Percentiles rank a stretch among this genome's conserved stretches.
Conservation (phyloP, 2,329 filamentous ascomycete species). For the Clarireedia monteithiana region DNA sequence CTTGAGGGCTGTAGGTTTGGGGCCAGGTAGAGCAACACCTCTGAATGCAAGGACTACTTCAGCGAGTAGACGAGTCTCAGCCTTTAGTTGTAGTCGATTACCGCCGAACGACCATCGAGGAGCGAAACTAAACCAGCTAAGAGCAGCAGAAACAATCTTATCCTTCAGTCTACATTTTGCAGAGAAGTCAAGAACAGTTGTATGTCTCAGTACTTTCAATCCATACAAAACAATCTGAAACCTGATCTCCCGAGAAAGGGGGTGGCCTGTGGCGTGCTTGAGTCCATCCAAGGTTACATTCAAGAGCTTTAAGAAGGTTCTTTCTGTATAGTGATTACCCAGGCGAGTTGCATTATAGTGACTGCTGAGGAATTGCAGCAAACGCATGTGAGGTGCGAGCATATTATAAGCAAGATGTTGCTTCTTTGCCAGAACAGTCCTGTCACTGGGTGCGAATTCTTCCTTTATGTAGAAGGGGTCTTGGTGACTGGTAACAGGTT, state of each 20-base stretch:
- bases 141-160: conserved; percentile 73
- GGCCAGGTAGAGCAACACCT: conserved; percentile 52
- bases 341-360: conserved; percentile 93
- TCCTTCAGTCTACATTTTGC: conserved; percentile 82
- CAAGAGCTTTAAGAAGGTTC: conserved; percentile 74
- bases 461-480: conserved; percentile 89
- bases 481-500: conserved; percentile 44
- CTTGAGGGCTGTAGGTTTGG: conserved; percentile 38
- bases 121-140: conserved; percentile 80
- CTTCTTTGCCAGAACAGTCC: conserved; percentile 61
- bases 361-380: conserved; percentile 85
- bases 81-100: conserved; percentile 87
- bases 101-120: conserved; percentile 94
- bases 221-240: conserved; percentile 83
- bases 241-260: conserved; percentile 83
- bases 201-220: conserved; percentile 66
- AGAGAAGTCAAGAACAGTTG: conserved; percentile 53
- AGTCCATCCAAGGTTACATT: conserved; percentile 71
- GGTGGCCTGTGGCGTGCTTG: conserved; percentile 64
- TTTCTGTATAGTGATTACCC: conserved; percentile 72
- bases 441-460: conserved; percentile 89
- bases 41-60: conserved; percentile 66
- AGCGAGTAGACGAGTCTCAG: conserved; percentile 73
- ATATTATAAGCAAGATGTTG: conserved; percentile 76
- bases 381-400: conserved; percentile 75